These are phyloP conservation scores for Blastocladiella britannica DNA, from an alignment of 192 early-diverging fungal species.

Conservation along the genomic window DNA sequence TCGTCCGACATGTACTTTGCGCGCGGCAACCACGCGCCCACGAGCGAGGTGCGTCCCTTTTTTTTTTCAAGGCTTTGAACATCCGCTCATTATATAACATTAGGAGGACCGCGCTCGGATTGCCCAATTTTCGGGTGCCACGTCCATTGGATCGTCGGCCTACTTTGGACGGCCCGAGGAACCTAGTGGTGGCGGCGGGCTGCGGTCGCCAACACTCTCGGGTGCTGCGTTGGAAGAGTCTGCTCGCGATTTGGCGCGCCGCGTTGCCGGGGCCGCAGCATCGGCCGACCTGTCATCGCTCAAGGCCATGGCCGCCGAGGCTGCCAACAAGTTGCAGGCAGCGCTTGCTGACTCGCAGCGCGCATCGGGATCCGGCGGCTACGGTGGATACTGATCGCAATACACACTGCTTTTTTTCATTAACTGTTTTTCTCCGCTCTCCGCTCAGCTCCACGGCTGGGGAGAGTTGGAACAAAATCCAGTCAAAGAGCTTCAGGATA, in stretches of 20 bases:
- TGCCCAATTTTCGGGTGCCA: conserved; percentile 45
- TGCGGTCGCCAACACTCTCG: background rate
- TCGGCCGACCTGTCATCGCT: background rate
- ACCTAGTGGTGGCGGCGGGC: too few species aligned
- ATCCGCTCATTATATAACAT: too few species aligned
- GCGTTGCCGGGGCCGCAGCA: background rate
- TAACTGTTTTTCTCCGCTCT: too few species aligned
- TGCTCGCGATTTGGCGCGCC: background rate
- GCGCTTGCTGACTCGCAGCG: background rate
- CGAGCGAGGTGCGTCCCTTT: too few species aligned
- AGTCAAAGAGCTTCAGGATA: too few species aligned
- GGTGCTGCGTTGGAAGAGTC: background rate
- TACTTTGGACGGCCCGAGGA: conserved; percentile 57
- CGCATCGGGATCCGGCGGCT: too few species aligned
- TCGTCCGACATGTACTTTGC: conserved; percentile 86
- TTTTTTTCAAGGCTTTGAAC: too few species aligned
- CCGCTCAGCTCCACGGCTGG: too few species aligned
- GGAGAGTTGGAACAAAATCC: too few species aligned
- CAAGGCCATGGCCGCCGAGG: background rate
- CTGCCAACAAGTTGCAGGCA: background rate
- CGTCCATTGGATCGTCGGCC: conserved; percentile 61
- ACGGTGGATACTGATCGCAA: too few species aligned
- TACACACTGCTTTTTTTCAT: too few species aligned
- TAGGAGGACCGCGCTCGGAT: conserved; percentile 32
- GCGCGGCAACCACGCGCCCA: conserved; percentile 42